A percentile compares a stretch with the other conserved stretches of the same genome.
phyloP scores from a whole-genome alignment of 192 early-diverging fungal species.

The Linderina pennispora region DNA sequence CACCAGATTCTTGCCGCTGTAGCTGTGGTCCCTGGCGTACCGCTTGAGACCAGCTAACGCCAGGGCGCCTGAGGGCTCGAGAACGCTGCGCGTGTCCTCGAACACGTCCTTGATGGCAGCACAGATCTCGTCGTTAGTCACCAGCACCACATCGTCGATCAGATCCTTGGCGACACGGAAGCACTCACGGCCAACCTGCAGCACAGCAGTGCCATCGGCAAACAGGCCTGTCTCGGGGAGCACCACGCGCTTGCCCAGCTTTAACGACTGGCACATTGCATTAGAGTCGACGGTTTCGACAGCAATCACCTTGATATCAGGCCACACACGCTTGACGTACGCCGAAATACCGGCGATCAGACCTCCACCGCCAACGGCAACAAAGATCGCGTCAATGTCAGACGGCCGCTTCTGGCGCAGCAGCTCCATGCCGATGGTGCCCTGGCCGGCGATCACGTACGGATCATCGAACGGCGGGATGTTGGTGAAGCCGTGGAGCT shows the following conservation, averaged over 20 bases:
- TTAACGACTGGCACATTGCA: conserved; percentile 79
- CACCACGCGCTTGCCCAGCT: conserved; percentile 54
- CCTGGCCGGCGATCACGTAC: conserved; percentile 98
- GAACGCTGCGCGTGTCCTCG: conserved; percentile 88
- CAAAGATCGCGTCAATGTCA: conserved; percentile 85
- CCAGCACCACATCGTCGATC: conserved; percentile 87
- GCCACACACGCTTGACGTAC: conserved; percentile 89
- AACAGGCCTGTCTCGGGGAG: conserved; percentile 87
- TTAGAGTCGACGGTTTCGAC: conserved; percentile 88
- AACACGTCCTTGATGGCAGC: conserved; percentile 87
- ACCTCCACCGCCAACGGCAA: conserved; percentile 92
- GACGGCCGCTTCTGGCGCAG: conserved; percentile 52
- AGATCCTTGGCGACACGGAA: conserved; percentile 74
- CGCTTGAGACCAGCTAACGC: conserved; percentile 83
- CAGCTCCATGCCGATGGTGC: conserved; percentile 89
- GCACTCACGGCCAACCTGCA: conserved; percentile 81
- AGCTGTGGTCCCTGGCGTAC: conserved; percentile 56
- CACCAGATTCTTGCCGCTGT: conserved; percentile 56
- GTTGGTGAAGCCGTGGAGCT: conserved; percentile 70
- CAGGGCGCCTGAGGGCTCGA: conserved; percentile 95
- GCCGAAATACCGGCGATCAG: conserved; percentile 86
- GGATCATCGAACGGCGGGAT: conserved; percentile 99
- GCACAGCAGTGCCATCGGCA: conserved; percentile 96
- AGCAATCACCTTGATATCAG: conserved; percentile 83
- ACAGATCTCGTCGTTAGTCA: conserved; percentile 95